Evolutionary conservation across 2,329 filamentous ascomycete genomes (phyloP), one percentile per base, ranked within the genome.

Genomic region (Zarea fungicola): DNA sequence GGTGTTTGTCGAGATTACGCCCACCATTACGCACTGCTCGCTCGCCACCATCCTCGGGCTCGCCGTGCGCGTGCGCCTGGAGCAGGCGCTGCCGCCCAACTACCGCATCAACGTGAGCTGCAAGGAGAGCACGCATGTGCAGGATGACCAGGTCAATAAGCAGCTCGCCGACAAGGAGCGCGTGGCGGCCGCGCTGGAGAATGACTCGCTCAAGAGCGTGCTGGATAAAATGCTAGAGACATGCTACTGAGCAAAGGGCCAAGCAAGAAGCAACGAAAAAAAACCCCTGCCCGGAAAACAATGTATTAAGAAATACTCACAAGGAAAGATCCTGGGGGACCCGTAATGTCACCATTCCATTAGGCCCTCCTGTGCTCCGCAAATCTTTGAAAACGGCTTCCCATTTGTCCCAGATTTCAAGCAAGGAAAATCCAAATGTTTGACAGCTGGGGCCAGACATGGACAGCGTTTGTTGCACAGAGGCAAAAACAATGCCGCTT

Each of bases 91-190:
- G 50, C 93, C 93, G 3, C 88, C 93, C 28, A 87, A 92, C 60
- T 99, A 93, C 66, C 82, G 93, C 31, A 80, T 97, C 43, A 91
- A 97, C 66, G 89, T 97, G 39, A 81, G 85, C 59, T 95, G 96
- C 67, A 96, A 97, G 68, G 87, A 95, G 68, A 92, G 91, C 54
- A 93, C 90, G n/a, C 93, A 97, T 66, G 89, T 83, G 56, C 95
- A 95, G 53, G 92, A 89, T 39, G 90, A 96, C 54, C 90, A 96
- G 65, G 90, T 96, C 45, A 96, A 95, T 71, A 96, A 96, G 75
- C 93, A 99, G 69, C 73, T 99, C 36, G 88, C 84, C 28, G 93
- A 99, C 70, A 99, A 97, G 74, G 93, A 99, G 72, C 78, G 93
- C 53, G 93, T 99, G 37, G 91, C 92, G 1, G 93, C 93, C 9